phyloP scores from a whole-genome alignment of 306 rosid genomes.

The Macrotyloma uniflorum region DNA sequence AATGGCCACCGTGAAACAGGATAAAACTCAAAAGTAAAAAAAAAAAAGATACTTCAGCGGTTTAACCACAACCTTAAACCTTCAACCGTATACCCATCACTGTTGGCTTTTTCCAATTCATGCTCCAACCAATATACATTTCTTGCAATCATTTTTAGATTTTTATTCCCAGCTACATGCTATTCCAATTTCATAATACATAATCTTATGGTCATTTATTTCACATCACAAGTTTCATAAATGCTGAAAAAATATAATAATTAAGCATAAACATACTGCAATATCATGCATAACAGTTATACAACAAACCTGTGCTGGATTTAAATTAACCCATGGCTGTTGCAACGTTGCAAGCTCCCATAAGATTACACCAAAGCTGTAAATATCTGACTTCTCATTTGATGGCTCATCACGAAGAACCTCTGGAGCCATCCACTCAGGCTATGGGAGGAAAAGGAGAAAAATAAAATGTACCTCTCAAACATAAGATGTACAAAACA shows the following conservation, averaged over 20 bases:
- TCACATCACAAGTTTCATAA: constrained; percentile 10
- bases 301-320: constrained; percentile 88
- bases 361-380: constrained; percentile 94
- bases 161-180: constrained; percentile 17
- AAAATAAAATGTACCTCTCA: constrained; percentile 5
- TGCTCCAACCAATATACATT: constrained; percentile 29
- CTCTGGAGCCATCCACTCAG: constrained; percentile 99
- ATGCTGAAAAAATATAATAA: constrained; percentile 26
- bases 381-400: constrained; percentile 94
- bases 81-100: constrained; percentile 15
- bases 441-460: constrained; percentile 47
- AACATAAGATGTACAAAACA: constrained; percentile 18
- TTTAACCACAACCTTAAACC: constrained; percentile 13
- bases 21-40: not conserved
- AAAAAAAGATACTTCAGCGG: not conserved
- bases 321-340: constrained; percentile 93
- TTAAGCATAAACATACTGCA: constrained; percentile 25
- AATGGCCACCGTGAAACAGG: not conserved
- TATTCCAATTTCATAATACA: constrained; percentile 9
- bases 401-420: constrained; percentile 98
- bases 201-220: constrained; percentile 8
- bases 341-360: constrained; percentile 95
- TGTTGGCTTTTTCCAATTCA: constrained; percentile 3
- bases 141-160: constrained; percentile 27
- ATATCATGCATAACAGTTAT: constrained; percentile 12